Evolutionary conservation across 192 early-diverging fungal species (phyloP), one percentile per base, ranked within the genome.

Genomic region (Backusella westeae): DNA sequence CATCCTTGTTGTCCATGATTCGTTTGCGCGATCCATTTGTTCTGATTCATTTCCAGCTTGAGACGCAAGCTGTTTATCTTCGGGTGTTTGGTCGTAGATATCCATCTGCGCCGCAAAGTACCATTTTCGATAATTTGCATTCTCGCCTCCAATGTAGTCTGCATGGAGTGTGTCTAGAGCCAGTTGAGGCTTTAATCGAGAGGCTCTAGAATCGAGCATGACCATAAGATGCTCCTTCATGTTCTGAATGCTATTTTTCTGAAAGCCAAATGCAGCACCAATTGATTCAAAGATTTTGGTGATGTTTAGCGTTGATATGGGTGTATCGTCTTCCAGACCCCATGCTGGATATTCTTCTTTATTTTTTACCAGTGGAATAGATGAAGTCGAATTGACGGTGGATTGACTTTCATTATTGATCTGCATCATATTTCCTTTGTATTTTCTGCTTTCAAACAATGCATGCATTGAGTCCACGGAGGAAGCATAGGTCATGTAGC

Each of bases 71-170:
- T n/a, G 8, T 44, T 75, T 52, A 23, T 66, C 72, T 26, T 75
- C 67, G 15, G 39, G 34, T 39, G 41, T 66, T 42, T 56, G 44
- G 6, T 76, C 68, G 29, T 79, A 73, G 71, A 88, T 78, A 73
- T 92, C 89, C 29, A 92, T 80, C 75, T 91, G 89, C 9, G 92
- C 87, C 34, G 91, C 91, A 83, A 95, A 93, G 82, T 90, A 95
- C 93, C 93, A 95, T 70, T 90, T 91, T 26, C 92, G 87, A 79
- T 93, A 95, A 85, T 95, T 95, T 72, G 92, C 89, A 69, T 92
- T 83, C 76, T 91, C 91, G 46, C 93, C 93, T 69, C 92, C 93
- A 77, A 95, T 89, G 72, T 91, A 93, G 76, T 95, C 93, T 14
- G 91, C 91, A 76, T 95, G 92, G 15, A 95, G 77, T 49, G 90